phyloP scores from a whole-genome alignment of 1,284 basidiomycete species.

The Kwoniella shivajii region DNA sequence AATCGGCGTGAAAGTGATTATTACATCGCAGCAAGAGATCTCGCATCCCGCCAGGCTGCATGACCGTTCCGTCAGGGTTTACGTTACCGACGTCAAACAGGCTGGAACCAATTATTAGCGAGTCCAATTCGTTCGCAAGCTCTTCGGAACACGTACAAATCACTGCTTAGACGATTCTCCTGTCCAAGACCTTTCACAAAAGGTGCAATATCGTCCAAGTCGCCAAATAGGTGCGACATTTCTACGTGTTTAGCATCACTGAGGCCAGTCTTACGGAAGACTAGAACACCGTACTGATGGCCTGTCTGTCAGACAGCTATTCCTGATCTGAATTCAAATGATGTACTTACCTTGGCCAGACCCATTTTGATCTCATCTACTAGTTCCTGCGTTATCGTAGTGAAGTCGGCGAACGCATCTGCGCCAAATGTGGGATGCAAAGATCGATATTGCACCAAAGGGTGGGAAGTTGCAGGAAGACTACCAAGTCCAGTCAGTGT shows the following conservation, averaged over 20 bases:
- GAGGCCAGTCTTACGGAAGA: conserved; percentile 32
- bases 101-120: conserved; percentile 15
- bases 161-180: conserved; percentile 19
- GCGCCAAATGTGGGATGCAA: conserved; percentile 35
- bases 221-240: conserved; percentile 31
- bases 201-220: conserved; percentile 39
- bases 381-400: conserved; percentile 16
- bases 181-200: conserved; percentile 25
- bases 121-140: not conserved
- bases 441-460: conserved; percentile 13
- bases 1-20: conserved; percentile 25
- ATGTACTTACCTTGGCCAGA: conserved; percentile 20
- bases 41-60: conserved; percentile 22
- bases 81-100: conserved; percentile 31
- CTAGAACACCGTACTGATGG: conserved; percentile 34
- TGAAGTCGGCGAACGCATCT: conserved; percentile 28
- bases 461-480: too few relatives aligned
- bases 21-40: conserved; percentile 24
- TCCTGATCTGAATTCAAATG: not conserved
- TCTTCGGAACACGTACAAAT: conserved; percentile 12
- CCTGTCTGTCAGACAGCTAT: not conserved
- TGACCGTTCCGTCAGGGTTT: conserved; percentile 24
- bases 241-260: conserved; percentile 34
- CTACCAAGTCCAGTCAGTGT: too few relatives aligned
- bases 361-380: conserved; percentile 26